Conservation (phyloP, 2,329 filamentous ascomycete genomes). For the Fusarium irregulare region DNA sequence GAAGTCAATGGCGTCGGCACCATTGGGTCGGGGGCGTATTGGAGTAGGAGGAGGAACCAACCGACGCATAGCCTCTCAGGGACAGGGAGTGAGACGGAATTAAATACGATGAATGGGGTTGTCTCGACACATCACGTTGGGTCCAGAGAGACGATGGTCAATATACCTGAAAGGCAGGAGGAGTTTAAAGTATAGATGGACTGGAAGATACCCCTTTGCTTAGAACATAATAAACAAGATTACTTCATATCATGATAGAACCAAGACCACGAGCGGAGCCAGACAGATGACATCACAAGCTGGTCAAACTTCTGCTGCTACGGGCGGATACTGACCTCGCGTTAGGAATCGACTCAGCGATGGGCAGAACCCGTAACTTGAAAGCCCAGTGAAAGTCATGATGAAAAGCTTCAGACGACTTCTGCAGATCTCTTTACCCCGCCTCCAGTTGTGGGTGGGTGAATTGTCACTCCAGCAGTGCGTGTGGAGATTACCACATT, state of each 20-base stretch:
- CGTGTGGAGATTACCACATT: background rate
- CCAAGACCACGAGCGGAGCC: fast-evolving
- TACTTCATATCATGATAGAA: background rate
- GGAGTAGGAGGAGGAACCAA: background rate
- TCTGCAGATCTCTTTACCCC: background rate
- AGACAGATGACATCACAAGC: background rate
- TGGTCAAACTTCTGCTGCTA: background rate
- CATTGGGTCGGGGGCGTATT: background rate
- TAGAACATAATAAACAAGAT: too few relatives aligned
- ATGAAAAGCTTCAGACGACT: background rate
- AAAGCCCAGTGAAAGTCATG: background rate
- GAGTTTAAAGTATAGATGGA: background rate
- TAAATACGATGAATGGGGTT: background rate
- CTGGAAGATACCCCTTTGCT: background rate
- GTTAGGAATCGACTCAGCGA: too few relatives aligned
- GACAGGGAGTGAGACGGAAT: constrained; percentile 1
- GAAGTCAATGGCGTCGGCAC: background rate
- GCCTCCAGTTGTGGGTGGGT: background rate
- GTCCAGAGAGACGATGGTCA: background rate
- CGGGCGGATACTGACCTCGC: background rate
- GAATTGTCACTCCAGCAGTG: background rate
- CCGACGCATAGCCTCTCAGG: background rate
- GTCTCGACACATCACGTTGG: background rate
- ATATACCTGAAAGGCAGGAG: background rate
- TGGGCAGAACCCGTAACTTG: background rate